A percentile compares a stretch with the other conserved stretches of the same genome.
phyloP scores from a whole-genome alignment of 164 flowering plant species.

The Malania oleifera region DNA sequence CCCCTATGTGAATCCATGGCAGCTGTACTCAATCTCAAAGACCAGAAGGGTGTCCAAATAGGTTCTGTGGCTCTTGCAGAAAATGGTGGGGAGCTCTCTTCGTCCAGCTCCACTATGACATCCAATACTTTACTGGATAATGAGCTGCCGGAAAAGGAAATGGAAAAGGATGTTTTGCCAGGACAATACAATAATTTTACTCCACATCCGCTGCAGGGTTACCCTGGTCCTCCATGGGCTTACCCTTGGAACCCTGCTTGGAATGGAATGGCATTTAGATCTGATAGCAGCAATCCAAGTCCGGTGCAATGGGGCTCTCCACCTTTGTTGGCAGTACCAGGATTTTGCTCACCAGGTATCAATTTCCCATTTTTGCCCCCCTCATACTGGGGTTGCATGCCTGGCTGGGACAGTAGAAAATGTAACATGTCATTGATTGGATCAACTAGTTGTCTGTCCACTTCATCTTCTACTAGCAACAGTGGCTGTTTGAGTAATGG shows the following conservation, averaged over 20 bases:
- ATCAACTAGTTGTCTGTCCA: constrained; percentile 17
- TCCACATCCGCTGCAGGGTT: constrained; percentile 24
- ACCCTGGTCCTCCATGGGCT: constrained; percentile 30
- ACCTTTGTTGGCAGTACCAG: constrained; percentile 26
- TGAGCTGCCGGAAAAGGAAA: constrained; percentile 15
- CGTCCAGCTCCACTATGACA: constrained; percentile 24
- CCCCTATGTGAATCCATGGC: constrained; percentile 43
- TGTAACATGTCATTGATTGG: constrained; percentile 22
- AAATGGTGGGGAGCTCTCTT: constrained; percentile 26
- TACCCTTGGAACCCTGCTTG: constrained; percentile 28
- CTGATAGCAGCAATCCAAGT: constrained; percentile 17
- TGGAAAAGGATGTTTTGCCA: constrained; percentile 15
- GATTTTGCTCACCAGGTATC: constrained; percentile 26
- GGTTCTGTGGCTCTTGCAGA: constrained; percentile 15
- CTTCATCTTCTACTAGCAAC: constrained; percentile 31
- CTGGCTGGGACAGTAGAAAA: constrained; percentile 29
- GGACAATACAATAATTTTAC: constrained; percentile 6
- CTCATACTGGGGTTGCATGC: constrained; percentile 41
- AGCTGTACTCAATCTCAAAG: constrained; percentile 32
- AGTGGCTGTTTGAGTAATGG: constrained; percentile 31
- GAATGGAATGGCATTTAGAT: constrained; percentile 13
- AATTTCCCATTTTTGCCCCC: constrained; percentile 35
- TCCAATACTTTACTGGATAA: constrained; percentile 18
- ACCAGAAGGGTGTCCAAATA: constrained; percentile 22
- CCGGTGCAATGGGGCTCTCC: constrained; percentile 24